Evolutionary conservation across 768 basidiomycete species (phyloP).

Genomic region (Chalciporus piperatus): DNA sequence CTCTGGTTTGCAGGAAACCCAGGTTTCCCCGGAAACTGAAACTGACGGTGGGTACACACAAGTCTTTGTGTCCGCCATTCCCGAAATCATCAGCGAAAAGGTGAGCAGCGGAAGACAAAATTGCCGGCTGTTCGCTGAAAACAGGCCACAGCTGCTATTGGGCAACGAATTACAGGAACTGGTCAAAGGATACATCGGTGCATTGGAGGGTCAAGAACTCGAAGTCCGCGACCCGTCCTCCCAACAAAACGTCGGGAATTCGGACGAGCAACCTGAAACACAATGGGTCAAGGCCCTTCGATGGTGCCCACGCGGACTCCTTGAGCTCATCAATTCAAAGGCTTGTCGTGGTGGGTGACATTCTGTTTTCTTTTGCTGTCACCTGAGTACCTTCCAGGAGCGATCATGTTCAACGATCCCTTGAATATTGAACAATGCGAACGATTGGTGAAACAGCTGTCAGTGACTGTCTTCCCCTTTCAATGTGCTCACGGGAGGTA

Average conservation of each 20-base stretch:
- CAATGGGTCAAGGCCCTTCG: constrained; percentile 72
- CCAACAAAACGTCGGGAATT: constrained; percentile 6
- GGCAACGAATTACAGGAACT: constrained; percentile 74
- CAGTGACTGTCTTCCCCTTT: constrained; percentile 79
- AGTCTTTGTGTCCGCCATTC: constrained; percentile 59
- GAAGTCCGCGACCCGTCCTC: constrained; percentile 16
- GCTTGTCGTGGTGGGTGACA: constrained; percentile 80
- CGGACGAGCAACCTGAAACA: constrained; percentile 19
- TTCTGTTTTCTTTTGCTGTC: neutral
- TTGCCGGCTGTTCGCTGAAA: constrained; percentile 9
- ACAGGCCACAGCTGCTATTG: constrained; percentile 48
- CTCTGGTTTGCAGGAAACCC: constrained; percentile 31
- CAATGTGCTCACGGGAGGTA: constrained; percentile 96
- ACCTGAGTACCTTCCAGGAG: constrained; percentile 51
- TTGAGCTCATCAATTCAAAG: constrained; percentile 90
- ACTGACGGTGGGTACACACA: constrained; percentile 52
- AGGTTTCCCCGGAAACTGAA: constrained; percentile 20
- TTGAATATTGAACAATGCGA: constrained; percentile 67
- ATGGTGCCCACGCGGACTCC: constrained; percentile 77
- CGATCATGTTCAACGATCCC: constrained; percentile 94
- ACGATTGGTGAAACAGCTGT: constrained; percentile 63
- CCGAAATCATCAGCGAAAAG: constrained; percentile 71
- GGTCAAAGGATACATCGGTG: constrained; percentile 67
- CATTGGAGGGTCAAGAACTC: constrained; percentile 49
- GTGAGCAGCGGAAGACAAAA: constrained; percentile 26